Base-by-base conservation (phyloP, 1,139 yeast genomes). In the Candida sanyaensis region DNA sequence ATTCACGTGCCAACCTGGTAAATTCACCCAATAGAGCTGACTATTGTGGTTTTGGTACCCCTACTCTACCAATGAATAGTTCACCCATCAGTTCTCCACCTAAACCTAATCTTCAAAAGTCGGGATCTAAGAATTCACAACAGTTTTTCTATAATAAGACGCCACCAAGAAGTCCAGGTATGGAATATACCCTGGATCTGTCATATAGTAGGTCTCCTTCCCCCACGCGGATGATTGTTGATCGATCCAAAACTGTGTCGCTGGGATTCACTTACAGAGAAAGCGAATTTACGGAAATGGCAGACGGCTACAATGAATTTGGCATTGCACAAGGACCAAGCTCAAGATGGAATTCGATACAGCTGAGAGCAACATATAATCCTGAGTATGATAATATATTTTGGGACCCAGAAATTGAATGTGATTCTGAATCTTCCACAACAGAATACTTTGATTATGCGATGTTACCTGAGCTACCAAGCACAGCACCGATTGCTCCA, bases 381-480 rank as follows among this genome's bases (percentile, higher is more conserved):
- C 51, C 58, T 7, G 55, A 50, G 4, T 31, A 52, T 7, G 54
- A 53, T 42, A 52, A 54, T 34, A 48, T 55, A 34, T 51, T 56
- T 38, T 56, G 50, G 24, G 57, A 59, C 26, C 61, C 69, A 3
- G 47, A 47, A n/a, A 11, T 30, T 33, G 23, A 27, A 26, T n/a
- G 21, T 13, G 32, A 28, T 3, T 39, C 45, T 21, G 55, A 53
- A 21, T 49, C 57, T 7, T 73, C 75, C 2, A 65, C 61, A 10
- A 58, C 67, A 6, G 61, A 53, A 26, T 60, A 63, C 43, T 75
- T 75, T 56, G 78, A 75, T 54, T 74, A 69, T 52, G 66, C 77
- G 4, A 65, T 66, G 6, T 56, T 75, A 23, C 79, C 80, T 1
- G 78, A 74, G 43, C 52, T 75, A n/a, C 79, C 76, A 0, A 6